Evolutionary conservation across 306 rosid species (phyloP), one percentile per base, ranked within the genome.

Genomic region (Inga oerstediana): DNA sequence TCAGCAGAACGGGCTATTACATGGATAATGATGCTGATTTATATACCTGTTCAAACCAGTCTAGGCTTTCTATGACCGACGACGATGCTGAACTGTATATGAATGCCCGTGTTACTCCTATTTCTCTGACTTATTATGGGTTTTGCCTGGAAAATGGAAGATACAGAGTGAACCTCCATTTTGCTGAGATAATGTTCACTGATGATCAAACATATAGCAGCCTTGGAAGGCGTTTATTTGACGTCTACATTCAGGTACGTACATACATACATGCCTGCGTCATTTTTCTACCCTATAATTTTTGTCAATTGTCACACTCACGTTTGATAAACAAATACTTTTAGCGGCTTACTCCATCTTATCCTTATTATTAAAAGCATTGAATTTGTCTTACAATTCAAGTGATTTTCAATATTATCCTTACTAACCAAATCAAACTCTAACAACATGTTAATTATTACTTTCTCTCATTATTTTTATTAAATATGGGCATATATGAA

Each of bases 51-150:
- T 2, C 35, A 43, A 73, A 27, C 46, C 17, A 0, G 34, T 2
- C 46, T 3, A 20, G 0, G 34, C 87, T 83, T 72, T 71, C 72
- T 4, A 75, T 83, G 81, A 9, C 27, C 10, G 49, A 39, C 41
- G 41, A 39, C 41, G 41, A 88, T 62, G 75, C 88, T 74, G 48
- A 27, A 34, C 76, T 91, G 51, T 93, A 93, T 80, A 77, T 3
- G 78, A 86, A 9, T 10, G 98, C 98, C 73, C 94, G 98, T 5
- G 79, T 88, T 76, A 86, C 97, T 68, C 89, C 98, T 45, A 81
- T 83, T 80, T 90, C 97, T 48, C 70, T 92, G 74, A 92, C 94
- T 68, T 91, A 88, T 80, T 91, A 88, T 75, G 95, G 90, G 32
- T 80, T 77, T 54, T 88, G 95, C 39, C 87, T 91, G 44, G 44